Conservation (phyloP, 192 early-diverging fungal genomes). For the Backusella tuberculispora region DNA sequence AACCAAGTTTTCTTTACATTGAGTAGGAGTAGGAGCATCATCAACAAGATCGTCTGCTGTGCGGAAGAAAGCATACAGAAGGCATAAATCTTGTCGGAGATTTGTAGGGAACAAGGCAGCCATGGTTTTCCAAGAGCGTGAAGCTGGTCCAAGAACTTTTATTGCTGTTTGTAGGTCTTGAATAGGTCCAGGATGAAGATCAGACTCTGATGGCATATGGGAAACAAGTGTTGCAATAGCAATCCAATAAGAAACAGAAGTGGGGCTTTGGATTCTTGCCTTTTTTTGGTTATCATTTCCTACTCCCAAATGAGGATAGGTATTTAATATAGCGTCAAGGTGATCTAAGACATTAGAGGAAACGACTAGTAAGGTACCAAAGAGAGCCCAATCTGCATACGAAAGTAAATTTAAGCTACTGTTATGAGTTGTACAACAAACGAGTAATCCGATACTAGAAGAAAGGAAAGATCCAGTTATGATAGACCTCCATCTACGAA, state of each 20-base stretch:
- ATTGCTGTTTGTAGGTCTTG: slow-evolving; percentile 33
- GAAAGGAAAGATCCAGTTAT: slow-evolving; percentile 25
- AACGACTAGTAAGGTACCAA: slow-evolving; percentile 23
- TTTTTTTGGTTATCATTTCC: neutral
- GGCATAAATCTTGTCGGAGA: slow-evolving; percentile 40
- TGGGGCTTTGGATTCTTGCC: slow-evolving; percentile 22
- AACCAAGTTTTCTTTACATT: slow-evolving; percentile 27
- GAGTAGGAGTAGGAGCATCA: slow-evolving; percentile 21
- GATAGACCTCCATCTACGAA: slow-evolving; percentile 28
- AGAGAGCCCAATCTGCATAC: slow-evolving; percentile 42
- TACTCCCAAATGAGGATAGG: slow-evolving; percentile 32
- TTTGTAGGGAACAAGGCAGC: slow-evolving; percentile 38
- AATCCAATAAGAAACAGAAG: slow-evolving; percentile 11
- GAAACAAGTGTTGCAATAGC: slow-evolving; percentile 18
- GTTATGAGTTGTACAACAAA: slow-evolving; percentile 22
- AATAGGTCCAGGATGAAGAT: slow-evolving; percentile 25
- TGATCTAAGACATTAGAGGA: slow-evolving; percentile 32
- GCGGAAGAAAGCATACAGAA: slow-evolving; percentile 41
- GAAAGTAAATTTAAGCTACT: slow-evolving; percentile 39
- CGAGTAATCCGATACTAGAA: slow-evolving; percentile 15
- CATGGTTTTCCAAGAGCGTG: slow-evolving; percentile 39
- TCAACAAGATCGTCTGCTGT: slow-evolving; percentile 41
- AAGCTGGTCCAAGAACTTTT: slow-evolving; percentile 27
- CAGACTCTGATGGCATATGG: slow-evolving; percentile 27
- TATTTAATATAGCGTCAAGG: slow-evolving; percentile 38